Base-by-base conservation (phyloP, 306 rosid species). In the Trifolium dubium region DNA sequence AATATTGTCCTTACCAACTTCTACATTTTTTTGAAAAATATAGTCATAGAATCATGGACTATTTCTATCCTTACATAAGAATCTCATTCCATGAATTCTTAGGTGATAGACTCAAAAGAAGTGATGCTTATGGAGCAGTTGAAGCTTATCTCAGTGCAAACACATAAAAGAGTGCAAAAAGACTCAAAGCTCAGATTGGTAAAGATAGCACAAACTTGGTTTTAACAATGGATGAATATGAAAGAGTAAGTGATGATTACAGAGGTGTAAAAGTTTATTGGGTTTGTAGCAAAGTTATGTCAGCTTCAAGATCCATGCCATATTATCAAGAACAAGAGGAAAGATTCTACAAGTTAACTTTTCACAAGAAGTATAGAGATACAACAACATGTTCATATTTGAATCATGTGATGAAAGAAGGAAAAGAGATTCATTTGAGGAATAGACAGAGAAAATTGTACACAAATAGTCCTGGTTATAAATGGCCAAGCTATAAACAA, bases 181-280 rank as follows among this genome's bases (percentile, higher is more conserved):
- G 96, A 18, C 97, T 92, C 72, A 92, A 87, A 71, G 98, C 98
- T 1, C 97, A 92, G 86, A 83, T 89, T 84, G 97, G 85, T 0
- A 88, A 83, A 41, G 96, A 93, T 4, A 78, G 82, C 59, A 82
- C 61, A 71, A 90, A 86, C 49, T 43, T 93, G 70, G 90, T 90
- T 0, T 62, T 93, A 14, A 85, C 96, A 31, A 90, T 90, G 92
- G 97, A 93, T 64, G 98, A 93, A 80, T 73, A 76, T 6, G 98
- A 89, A 63, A 86, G 88, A 40, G 98, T 90, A 15, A 87, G 84
- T 0, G 98, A 92, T 59, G 90, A 86, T 0, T 89, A 69, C 19
- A 43, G 67, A 4, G 95, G 97, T 2, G 86, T 75, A 0, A 80
- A 82, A 50, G 84, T 92, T 10, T 85, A 91, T 92, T 92, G 98